A percentile compares a stretch with the other conserved stretches of the same genome.
Conservation (phyloP, 2,329 filamentous ascomycete species). For the Sclerotinia minor region DNA sequence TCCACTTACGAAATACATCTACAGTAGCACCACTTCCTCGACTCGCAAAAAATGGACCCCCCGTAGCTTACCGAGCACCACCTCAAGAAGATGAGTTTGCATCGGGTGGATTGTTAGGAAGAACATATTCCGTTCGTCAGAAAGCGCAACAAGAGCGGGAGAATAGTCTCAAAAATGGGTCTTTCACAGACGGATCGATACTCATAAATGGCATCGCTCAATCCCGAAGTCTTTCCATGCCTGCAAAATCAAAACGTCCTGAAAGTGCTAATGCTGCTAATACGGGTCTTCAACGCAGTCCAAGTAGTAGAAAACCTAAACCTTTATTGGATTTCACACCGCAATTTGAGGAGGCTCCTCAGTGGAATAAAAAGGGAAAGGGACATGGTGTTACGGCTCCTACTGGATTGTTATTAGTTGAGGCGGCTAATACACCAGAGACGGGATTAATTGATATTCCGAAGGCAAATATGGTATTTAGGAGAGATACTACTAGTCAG, state of each 20-base stretch:
- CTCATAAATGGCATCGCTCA: constrained; percentile 50
- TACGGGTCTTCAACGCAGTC: constrained; percentile 25
- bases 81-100: constrained; percentile 45
- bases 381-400: constrained; percentile 50
- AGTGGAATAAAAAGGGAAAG: constrained; percentile 54
- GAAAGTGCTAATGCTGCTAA: constrained; percentile 18
- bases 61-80: constrained; percentile 34
- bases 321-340: constrained; percentile 70
- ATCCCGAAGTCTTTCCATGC: constrained; percentile 37
- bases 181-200: constrained; percentile 59
- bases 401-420: constrained; percentile 49
- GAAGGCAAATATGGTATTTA: constrained; percentile 33
- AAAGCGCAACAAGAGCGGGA: constrained; percentile 39
- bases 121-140: constrained; percentile 51
- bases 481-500: constrained; percentile 30
- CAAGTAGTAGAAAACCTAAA: constrained; percentile 42
- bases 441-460: constrained; percentile 29
- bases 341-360: constrained; percentile 62
- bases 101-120: constrained; percentile 49
- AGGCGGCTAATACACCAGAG: constrained; percentile 44
- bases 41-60: constrained; percentile 28
- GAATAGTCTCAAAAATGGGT: constrained; percentile 35
- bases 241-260: constrained; percentile 23
- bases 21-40: constrained; percentile 20
- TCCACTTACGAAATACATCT: constrained; percentile 38